Evolutionary conservation across 371 early-diverging fungal species (phyloP), one percentile per base, ranked within the genome.

Genomic region (Choanephora cucurbitarum): DNA sequence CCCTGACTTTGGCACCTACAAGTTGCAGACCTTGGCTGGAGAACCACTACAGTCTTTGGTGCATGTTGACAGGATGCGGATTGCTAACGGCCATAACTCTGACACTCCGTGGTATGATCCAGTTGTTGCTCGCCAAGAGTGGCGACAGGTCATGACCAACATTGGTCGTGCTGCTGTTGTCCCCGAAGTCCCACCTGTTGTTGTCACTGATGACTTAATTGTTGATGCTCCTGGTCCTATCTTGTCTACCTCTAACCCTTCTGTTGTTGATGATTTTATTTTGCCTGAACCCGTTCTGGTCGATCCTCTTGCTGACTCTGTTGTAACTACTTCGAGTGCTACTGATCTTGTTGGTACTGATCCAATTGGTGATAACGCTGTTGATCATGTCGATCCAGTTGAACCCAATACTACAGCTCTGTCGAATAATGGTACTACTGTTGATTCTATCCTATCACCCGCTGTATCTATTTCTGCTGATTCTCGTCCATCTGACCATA

Each of bases 71-170:
- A 24, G 61, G 0, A 23, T 61, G 1, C 24, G 41, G 7, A 6
- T 18, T 39, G 51, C 55, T 8, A 19, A 51, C 31, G 48, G 53
- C 37, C 8, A 49, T 19, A 34, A 14, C 7, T 41, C 50, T 22
- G 0, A 7, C 24, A 6, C 22, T 1, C 49, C 49, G 13, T 60
- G 53, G 44, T 60, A 60, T 37, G 41, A 53, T 48, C 53, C 62
- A 11, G 34, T 41, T 15, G 14, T 4, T 40, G 17, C 34, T 4
- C 15, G 54, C 28, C 18, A 34, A 8, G 52, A 52, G 28, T 40
- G 24, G 34, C 46, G 31, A 24, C 28, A 28, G 28, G 28, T 28
- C 3, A 28, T 10, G 11, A 31, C 5, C 15, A 45, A 23, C 23
- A 8, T 24, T 24, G 45, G 15, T 13, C 14, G 23, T 2, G 43